Conservation (phyloP, 768 basidiomycete species). For the Russula sp. region DNA sequence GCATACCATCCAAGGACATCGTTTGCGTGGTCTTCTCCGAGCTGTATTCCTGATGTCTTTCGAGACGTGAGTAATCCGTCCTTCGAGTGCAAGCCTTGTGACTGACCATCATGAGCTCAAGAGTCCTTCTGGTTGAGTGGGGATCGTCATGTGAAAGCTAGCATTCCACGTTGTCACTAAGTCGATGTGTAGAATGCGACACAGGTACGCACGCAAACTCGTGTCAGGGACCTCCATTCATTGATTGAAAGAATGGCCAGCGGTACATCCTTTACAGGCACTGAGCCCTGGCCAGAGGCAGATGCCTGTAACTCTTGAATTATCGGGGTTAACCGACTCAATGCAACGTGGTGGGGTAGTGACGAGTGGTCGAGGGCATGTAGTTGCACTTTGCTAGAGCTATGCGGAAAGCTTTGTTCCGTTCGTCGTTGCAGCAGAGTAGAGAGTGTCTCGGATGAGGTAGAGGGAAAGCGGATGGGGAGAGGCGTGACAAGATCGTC, state of each 20-base stretch:
- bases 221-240: conserved; percentile 52
- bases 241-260: conserved; percentile 43
- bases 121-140: conserved; percentile 46
- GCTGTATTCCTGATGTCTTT: conserved; percentile 16
- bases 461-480: not conserved
- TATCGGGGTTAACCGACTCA: conserved; percentile 6
- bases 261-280: conserved; percentile 1
- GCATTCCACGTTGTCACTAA: conserved; percentile 9
- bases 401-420: not conserved
- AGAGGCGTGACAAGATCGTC: conserved; percentile 33
- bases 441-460: conserved; percentile 7
- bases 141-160: conserved; percentile 51
- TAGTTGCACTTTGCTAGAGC: not conserved
- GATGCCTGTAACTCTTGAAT: not conserved
- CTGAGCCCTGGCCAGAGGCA: not conserved
- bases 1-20: conserved; percentile 25
- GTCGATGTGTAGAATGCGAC: conserved; percentile 35
- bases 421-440: conserved; percentile 13
- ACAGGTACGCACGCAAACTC: conserved; percentile 48
- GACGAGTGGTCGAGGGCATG: not conserved
- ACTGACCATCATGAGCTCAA: conserved; percentile 54
- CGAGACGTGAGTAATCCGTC: not conserved
- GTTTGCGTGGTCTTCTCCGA: conserved; percentile 37
- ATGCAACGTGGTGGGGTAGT: conserved; percentile 5
- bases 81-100: not conserved